Conservation (phyloP, 2,329 filamentous ascomycete genomes). For the Trichoderma aggressivum region DNA sequence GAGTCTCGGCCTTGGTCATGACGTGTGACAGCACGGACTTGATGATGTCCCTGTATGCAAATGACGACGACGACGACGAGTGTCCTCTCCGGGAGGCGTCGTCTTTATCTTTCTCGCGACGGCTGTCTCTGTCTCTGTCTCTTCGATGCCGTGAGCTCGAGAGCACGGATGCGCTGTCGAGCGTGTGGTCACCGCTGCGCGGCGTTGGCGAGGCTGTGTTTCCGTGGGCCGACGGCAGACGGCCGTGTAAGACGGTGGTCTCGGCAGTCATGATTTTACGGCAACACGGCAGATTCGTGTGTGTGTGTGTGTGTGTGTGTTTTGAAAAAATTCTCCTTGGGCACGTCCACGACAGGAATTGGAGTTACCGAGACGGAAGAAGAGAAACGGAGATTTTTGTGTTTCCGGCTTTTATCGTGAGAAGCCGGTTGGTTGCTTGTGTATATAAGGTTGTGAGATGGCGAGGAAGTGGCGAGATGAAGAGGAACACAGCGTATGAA, state of each 20-base stretch:
- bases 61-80: not conserved
- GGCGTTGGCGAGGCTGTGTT: conserved; percentile 9
- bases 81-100: not conserved
- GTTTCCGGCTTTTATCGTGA: not conserved
- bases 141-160: not conserved
- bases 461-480: not conserved
- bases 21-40: conserved; percentile 8
- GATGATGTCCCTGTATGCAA: not conserved
- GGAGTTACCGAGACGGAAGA: not conserved
- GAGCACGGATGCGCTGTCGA: not conserved
- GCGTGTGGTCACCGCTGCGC: conserved; percentile 12
- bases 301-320: not conserved
- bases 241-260: conserved; percentile 13
- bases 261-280: conserved; percentile 13
- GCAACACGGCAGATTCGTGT: not conserved
- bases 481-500: not conserved
- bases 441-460: not conserved
- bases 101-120: not conserved
- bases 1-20: not conserved
- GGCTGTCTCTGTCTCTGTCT: not conserved
- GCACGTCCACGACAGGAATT: not conserved
- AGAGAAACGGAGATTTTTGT: not conserved
- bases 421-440: not conserved
- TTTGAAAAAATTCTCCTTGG: not conserved
- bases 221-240: conserved; percentile 10